Conservation (phyloP, 2,329 filamentous ascomycete species). For the Diplodia sapinea region DNA sequence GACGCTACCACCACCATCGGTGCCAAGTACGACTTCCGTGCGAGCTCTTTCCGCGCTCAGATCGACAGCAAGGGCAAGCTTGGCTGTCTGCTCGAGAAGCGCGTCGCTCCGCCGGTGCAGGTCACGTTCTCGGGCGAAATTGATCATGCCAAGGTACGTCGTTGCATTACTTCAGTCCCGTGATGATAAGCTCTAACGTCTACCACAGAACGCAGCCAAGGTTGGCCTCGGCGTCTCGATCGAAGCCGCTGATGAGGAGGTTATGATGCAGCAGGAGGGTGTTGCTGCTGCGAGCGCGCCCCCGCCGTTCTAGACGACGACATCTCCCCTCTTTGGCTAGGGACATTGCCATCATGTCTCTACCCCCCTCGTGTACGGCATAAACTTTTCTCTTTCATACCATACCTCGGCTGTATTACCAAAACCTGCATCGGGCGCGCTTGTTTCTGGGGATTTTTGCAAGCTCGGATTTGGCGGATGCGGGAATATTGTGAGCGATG, state of each 20-base stretch:
- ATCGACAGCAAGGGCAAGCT: slow-evolving; percentile 95
- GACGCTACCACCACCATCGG: slow-evolving; percentile 91
- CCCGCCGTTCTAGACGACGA: slow-evolving; percentile 48
- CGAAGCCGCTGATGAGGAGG: slow-evolving; percentile 49
- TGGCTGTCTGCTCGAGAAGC: slow-evolving; percentile 91
- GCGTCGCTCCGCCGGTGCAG: slow-evolving; percentile 87
- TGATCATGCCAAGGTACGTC: slow-evolving; percentile 88
- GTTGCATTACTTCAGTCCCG: not conserved
- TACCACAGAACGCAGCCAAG: slow-evolving; percentile 83
- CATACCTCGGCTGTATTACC: slow-evolving; percentile 27
- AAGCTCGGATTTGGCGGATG: slow-evolving; percentile 21
- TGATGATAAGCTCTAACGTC: slow-evolving; percentile 4
- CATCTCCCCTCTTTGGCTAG: not conserved
- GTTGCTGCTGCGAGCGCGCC: slow-evolving; percentile 41
- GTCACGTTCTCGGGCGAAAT: slow-evolving; percentile 97
- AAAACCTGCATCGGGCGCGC: slow-evolving; percentile 30
- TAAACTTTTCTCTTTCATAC: slow-evolving; percentile 24
- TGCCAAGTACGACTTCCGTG: slow-evolving; percentile 97
- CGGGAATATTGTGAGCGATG: slow-evolving; percentile 28
- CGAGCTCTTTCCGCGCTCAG: slow-evolving; percentile 93
- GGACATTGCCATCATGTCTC: not conserved
- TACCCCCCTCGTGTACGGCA: slow-evolving; percentile 20
- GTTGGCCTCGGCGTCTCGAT: slow-evolving; percentile 87
- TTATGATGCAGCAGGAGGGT: slow-evolving; percentile 50
- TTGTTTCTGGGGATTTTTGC: slow-evolving; percentile 14